Conservation (phyloP, 1,284 basidiomycete species). For the Boletus semigastroideus region DNA sequence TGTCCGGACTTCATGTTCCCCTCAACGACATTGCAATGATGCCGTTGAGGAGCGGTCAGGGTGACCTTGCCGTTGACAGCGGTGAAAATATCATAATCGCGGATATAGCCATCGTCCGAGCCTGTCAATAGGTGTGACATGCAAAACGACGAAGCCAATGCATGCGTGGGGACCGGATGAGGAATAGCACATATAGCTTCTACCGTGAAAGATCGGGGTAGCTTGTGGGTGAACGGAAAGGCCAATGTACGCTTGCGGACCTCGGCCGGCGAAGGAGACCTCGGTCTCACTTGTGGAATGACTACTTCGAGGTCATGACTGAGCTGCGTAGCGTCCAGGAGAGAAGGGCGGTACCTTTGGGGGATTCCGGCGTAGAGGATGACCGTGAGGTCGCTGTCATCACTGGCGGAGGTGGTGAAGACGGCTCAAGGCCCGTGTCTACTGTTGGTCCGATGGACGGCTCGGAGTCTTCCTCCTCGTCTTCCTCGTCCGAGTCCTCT, state of each 20-base stretch:
- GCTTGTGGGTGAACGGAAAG: constrained; percentile 29
- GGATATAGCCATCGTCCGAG: constrained; percentile 91
- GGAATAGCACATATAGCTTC: constrained; percentile 93
- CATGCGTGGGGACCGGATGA: constrained; percentile 84
- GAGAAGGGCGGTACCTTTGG: constrained; percentile 24
- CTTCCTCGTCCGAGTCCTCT: constrained; percentile 60
- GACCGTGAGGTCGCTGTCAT: constrained; percentile 26
- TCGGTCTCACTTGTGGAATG: constrained; percentile 41
- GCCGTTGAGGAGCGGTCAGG: constrained; percentile 86
- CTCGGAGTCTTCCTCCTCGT: constrained; percentile 47
- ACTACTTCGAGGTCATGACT: constrained; percentile 17
- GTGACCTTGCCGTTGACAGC: constrained; percentile 87
- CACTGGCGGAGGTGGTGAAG: constrained; percentile 27
- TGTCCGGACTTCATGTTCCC: constrained; percentile 90
- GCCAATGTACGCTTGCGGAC: constrained; percentile 46
- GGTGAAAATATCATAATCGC: constrained; percentile 90
- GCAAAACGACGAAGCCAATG: constrained; percentile 83
- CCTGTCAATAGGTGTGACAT: constrained; percentile 89
- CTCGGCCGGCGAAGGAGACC: constrained; percentile 64
- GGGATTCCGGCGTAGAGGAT: constrained; percentile 27
- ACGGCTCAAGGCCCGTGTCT: constrained; percentile 22
- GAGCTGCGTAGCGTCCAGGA: constrained; percentile 7
- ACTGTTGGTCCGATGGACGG: constrained; percentile 28
- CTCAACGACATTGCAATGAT: constrained; percentile 88
- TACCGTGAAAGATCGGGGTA: constrained; percentile 75